phyloP scores from a whole-genome alignment of 2,329 filamentous ascomycete species.

The Leptographium flavum region DNA sequence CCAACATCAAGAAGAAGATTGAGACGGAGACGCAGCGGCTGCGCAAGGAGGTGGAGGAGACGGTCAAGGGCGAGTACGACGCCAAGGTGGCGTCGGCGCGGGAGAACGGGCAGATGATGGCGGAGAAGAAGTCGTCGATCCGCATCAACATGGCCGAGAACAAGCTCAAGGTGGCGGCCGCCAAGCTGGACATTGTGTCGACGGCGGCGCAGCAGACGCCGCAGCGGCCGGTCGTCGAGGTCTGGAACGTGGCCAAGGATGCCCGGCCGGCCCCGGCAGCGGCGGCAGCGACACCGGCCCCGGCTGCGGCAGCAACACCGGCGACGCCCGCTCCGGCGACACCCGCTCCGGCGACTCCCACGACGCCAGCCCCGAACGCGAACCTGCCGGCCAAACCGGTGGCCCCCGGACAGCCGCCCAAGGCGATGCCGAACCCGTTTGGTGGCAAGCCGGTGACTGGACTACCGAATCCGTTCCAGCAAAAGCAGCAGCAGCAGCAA shows the following conservation, averaged over 20 bases:
- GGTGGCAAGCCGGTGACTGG: neutral
- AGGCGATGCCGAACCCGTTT: constrained; percentile 5
- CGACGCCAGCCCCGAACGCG: neutral
- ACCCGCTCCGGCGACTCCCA: neutral
- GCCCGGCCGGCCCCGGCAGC: constrained; percentile 32
- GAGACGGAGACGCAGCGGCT: constrained; percentile 48
- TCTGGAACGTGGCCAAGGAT: constrained; percentile 68
- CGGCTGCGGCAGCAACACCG: neutral
- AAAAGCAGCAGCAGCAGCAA: neutral
- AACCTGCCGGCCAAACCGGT: constrained; percentile 7
- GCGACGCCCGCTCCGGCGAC: neutral
- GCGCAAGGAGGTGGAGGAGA: constrained; percentile 36
- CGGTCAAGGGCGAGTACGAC: constrained; percentile 33
- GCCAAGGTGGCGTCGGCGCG: constrained; percentile 37
- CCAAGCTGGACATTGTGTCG: constrained; percentile 66
- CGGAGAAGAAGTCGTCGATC: constrained; percentile 58
- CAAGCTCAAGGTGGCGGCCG: constrained; percentile 45
- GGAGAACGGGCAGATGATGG: constrained; percentile 55
- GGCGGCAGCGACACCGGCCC: neutral
- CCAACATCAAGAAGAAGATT: constrained; percentile 57
- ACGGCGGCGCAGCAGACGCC: constrained; percentile 77
- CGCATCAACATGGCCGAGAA: constrained; percentile 71
- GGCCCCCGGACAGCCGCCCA: neutral
- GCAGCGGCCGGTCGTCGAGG: constrained; percentile 66
- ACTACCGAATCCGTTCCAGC: constrained; percentile 11